Base-by-base conservation (phyloP, 345 rosid species). In the Gynandropsis gynandra region DNA sequence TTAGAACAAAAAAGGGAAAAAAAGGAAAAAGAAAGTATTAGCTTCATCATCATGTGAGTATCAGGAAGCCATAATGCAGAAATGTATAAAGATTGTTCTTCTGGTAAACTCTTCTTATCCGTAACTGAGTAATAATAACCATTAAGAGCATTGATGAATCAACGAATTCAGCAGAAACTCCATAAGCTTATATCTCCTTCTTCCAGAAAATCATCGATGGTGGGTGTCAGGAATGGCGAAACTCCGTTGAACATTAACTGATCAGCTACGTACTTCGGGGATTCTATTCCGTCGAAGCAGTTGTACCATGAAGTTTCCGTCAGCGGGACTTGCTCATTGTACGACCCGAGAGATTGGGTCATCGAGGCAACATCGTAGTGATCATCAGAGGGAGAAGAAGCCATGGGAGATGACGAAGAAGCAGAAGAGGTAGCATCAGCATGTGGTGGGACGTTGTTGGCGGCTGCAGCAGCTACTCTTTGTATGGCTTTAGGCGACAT, bases 181-280 rank as follows among this genome's bases (percentile, higher is more conserved):
- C 98, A 89, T 15, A 89, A 67, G 52, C 75, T 76, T 68, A 89
- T 75, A 55, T 86, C 87, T 13, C 72, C 78, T 60, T 80, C 87
- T 48, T 80, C 85, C 36, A 69, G 66, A 38, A 78, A 73, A 64
- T 81, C 86, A 60, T 86, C 88, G 16, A 67, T 33, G 24, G 10
- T 44, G 5, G 76, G 71, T 9, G 71, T 68, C 10, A 56, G 33
- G 52, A 42, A 66, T 40, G 29, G 29, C 29, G 72, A 49, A 41
- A 54, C 66, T 10, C 64, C 68, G 42, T 50, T 53, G 70, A 74
- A 71, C 62, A 77, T 69, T 65, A 74, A 69, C 48, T 77, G 89
- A 67, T 83, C 93, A 43, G n/a, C n/a, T n/a, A n/a, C n/a, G n/a
- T 24, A 24, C 29, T 24, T 24, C 5, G 83, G 79, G 3, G 82